phyloP scores from a whole-genome alignment of 192 early-diverging fungal species.

The Coemansia sp. region DNA sequence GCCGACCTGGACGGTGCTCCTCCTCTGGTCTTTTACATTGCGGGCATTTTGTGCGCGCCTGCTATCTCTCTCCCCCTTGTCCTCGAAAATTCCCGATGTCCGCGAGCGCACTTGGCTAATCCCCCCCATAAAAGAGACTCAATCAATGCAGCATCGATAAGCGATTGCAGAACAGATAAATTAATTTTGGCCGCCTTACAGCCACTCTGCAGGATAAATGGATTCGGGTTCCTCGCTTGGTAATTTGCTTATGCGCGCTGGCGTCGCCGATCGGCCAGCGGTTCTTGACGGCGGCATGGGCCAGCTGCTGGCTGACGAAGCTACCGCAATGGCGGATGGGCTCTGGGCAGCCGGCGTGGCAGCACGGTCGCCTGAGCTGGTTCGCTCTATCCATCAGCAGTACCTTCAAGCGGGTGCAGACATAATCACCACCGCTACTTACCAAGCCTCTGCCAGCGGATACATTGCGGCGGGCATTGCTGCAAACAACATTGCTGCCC shows the following conservation, averaged over 20 bases:
- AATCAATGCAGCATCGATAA: too few species aligned
- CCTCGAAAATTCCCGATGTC: constrained; percentile 4
- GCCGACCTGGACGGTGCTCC: neutral
- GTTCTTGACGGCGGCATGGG: constrained; percentile 35
- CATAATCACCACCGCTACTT: constrained; percentile 55
- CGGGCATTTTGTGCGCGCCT: constrained; percentile 2
- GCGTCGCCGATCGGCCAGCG: neutral
- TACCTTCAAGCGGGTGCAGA: constrained; percentile 59
- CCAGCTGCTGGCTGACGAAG: constrained; percentile 27
- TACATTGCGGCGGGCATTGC: constrained; percentile 45
- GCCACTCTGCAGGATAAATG: neutral
- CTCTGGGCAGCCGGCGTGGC: constrained; percentile 30
- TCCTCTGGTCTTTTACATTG: neutral
- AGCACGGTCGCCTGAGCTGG: constrained; percentile 10
- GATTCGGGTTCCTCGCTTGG: neutral
- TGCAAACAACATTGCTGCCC: constrained; percentile 19
- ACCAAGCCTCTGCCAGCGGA: constrained; percentile 55
- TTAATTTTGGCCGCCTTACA: too few species aligned
- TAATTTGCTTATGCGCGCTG: neutral
- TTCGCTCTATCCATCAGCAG: constrained; percentile 36
- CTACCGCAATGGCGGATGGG: constrained; percentile 17
- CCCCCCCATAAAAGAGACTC: neutral
- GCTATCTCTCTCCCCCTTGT: constrained; percentile 1
- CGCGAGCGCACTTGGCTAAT: neutral
- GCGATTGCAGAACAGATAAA: too few species aligned